Conservation (phyloP, 2,329 filamentous ascomycete genomes). For the Penicillium sp. region DNA sequence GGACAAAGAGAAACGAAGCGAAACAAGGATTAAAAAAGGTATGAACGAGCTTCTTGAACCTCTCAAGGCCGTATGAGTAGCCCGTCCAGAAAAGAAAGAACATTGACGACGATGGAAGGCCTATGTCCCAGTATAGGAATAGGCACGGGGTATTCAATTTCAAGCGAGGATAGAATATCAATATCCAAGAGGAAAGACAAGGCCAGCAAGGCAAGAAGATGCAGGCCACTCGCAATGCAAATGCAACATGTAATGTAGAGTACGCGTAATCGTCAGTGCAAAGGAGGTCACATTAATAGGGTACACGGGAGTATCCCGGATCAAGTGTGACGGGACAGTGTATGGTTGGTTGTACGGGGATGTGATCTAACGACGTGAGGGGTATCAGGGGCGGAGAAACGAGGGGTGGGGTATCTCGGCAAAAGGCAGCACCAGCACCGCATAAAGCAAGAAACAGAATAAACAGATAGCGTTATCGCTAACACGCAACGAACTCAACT, state of each 20-base stretch:
- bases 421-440: constrained; percentile 2
- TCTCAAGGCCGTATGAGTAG: background rate
- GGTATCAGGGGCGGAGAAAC: background rate
- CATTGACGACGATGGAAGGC: background rate
- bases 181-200: constrained; percentile 3
- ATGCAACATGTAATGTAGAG: constrained; percentile 8
- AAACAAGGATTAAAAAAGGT: no score
- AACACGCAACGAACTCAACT: background rate
- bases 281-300: constrained; percentile 10
- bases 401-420: background rate
- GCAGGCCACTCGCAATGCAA: constrained; percentile 15
- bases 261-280: constrained; percentile 7
- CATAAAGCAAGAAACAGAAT: background rate
- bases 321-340: background rate
- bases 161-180: background rate
- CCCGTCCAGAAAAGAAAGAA: background rate
- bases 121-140: background rate
- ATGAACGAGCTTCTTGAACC: background rate
- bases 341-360: background rate
- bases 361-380: background rate
- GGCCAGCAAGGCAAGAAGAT: background rate
- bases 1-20: background rate
- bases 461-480: background rate
- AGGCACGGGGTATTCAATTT: background rate
- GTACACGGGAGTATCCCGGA: background rate